phyloP scores from a whole-genome alignment of 257 asterid genomes.

The Osmanthus fragrans region DNA sequence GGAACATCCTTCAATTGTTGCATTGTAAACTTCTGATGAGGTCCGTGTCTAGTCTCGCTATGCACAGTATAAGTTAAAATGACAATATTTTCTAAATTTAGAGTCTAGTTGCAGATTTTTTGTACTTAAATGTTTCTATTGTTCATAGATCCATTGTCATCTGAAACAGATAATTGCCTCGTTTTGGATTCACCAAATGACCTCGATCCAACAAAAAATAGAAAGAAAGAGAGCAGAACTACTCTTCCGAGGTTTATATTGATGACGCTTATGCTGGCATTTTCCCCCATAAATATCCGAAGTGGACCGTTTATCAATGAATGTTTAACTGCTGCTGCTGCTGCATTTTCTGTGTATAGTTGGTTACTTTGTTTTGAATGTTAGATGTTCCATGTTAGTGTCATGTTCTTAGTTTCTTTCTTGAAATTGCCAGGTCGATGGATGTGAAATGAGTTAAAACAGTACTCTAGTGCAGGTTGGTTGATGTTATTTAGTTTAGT shows the following conservation, averaged over 20 bases:
- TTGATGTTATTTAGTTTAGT: background rate
- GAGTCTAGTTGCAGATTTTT: slow-evolving; percentile 37
- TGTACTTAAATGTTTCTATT: slow-evolving; percentile 23
- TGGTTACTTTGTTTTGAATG: background rate
- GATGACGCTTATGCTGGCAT: background rate
- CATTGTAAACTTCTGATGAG: slow-evolving; percentile 48
- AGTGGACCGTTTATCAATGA: background rate
- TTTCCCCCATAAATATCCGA: background rate
- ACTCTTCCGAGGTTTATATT: background rate
- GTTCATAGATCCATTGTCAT: slow-evolving; percentile 1
- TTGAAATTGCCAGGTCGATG: background rate
- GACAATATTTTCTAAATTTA: slow-evolving; percentile 25
- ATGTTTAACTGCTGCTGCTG: background rate
- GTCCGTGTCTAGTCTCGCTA: slow-evolving; percentile 21
- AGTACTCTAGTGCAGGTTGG: background rate
- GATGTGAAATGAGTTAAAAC: background rate
- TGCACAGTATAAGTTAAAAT: slow-evolving; percentile 49
- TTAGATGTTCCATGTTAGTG: background rate
- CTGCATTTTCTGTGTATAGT: background rate
- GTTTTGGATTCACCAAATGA: background rate
- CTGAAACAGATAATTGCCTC: background rate
- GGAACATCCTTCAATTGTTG: slow-evolving; percentile 92
- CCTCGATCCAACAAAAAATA: background rate
- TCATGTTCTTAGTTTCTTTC: background rate
- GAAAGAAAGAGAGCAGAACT: background rate